Conservation (phyloP, 2,329 filamentous ascomycete genomes). For the Phaeosphaeriaceae sp. region DNA sequence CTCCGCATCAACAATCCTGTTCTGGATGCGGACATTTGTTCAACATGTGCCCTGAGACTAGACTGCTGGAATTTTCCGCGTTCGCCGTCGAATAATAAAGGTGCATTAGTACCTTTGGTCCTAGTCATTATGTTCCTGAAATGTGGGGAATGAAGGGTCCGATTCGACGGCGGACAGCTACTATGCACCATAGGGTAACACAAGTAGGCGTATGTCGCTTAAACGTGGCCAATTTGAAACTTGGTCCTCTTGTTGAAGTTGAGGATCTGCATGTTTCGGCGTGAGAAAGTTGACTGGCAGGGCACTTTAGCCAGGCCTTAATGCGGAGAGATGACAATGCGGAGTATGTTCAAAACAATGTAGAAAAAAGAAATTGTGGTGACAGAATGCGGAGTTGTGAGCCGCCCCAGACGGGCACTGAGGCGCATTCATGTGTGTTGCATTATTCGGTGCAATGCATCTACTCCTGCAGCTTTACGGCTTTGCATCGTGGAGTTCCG, state of each 20-base stretch:
- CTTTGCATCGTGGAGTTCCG: not conserved
- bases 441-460: not conserved
- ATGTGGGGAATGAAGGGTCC: not conserved
- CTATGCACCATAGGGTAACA: not conserved
- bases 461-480: not conserved
- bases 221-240: slow-evolving; percentile 1
- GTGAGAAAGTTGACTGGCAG: not conserved
- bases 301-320: slow-evolving; percentile 1
- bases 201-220: not conserved
- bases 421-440: not conserved
- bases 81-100: not conserved
- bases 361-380: not conserved
- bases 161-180: not conserved
- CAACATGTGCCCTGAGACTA: not conserved
- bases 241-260: not conserved
- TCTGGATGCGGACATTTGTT: not conserved
- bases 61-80: not conserved
- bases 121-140: not conserved
- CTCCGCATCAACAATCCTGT: slow-evolving; percentile 3
- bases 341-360: not conserved
- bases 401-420: not conserved
- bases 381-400: not conserved
- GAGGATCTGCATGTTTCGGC: not conserved
- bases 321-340: not conserved
- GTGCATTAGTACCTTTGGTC: not conserved